These are phyloP conservation scores for Diaporthe humulicola DNA, from an alignment of 2,329 filamentous ascomycete genomes.

Conservation along the genomic window DNA sequence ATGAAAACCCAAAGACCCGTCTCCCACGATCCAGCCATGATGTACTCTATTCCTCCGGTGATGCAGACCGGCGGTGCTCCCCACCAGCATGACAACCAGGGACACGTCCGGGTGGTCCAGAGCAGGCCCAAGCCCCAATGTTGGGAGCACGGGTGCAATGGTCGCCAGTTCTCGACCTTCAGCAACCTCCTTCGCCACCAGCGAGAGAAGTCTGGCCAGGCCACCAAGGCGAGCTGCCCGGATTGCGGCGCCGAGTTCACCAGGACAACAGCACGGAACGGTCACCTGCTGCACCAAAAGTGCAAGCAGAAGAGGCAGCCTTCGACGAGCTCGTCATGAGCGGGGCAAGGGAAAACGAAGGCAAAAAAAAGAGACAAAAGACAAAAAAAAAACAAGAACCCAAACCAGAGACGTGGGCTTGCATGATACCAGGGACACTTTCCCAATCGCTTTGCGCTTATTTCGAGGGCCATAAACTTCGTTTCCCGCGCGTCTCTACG, in stretches of 20 bases:
- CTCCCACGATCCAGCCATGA: conserved; percentile 42
- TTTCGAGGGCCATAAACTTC: conserved; percentile 19
- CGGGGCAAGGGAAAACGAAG: background rate
- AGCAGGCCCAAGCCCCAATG: conserved; percentile 93
- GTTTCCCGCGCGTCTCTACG: conserved; percentile 15
- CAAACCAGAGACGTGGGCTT: conserved; percentile 29
- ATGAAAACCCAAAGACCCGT: conserved; percentile 41
- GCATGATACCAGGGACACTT: conserved; percentile 39
- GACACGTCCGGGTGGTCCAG: conserved; percentile 77
- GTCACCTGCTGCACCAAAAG: conserved; percentile 88
- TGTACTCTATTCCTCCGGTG: conserved; percentile 49
- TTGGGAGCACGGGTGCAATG: conserved; percentile 98
- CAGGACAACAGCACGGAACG: conserved; percentile 87
- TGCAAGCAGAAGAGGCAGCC: conserved; percentile 77
- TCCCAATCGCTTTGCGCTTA: conserved; percentile 29
- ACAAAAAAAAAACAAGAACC: conserved; percentile 3
- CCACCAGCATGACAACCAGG: conserved; percentile 52
- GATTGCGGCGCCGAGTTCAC: conserved; percentile 96
- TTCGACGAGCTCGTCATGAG: conserved; percentile 54
- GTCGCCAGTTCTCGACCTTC: conserved; percentile 94
- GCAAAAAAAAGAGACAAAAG: background rate
- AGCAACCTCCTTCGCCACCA: conserved; percentile 95
- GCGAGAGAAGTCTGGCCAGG: conserved; percentile 92
- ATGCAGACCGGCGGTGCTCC: conserved; percentile 43
- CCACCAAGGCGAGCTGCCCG: conserved; percentile 88